Evolutionary conservation across 768 basidiomycete genomes (phyloP), one percentile per base, ranked within the genome.

Genomic region (Mycena metata): DNA sequence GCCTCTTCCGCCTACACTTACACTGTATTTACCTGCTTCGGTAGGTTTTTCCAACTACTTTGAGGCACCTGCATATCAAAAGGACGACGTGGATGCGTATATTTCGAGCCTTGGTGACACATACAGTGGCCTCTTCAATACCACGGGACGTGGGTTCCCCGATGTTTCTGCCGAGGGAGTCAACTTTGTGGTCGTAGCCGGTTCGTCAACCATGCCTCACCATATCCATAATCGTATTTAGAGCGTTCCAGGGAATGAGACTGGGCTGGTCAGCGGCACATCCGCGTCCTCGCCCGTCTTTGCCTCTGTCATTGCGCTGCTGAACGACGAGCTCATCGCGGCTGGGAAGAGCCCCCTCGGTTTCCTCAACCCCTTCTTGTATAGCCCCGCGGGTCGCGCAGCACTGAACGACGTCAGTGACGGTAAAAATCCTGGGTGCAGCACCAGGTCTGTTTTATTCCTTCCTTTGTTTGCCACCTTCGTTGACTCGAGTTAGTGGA

Each of bases 1-100:
- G 43, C 21, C 57, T 33, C 50, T 60, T 15, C 43, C 39, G 21
- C 70, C 23, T 51, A n/a, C n/a, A n/a, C n/a, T n/a, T n/a, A n/a
- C 17, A 35, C 7, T 19, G 39, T 60, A 60, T 62, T 67, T 26
- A 60, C n/a, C n/a, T 49, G 60, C 47, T 36, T 66, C 23, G 82
- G 83, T 65, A 46, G 82, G 82, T 64, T 83, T 83, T 71, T 79
- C 79, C 67, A 83, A 83, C 72, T 77, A 76, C 70, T 83, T 83
- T 64, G 56, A 72, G 13, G 64, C 75, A 5, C 82, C 82, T 19
- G 45, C 66, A 9, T 83, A 84, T 60, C 82, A 83, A 61, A 67
- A 75, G 61, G 54, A 30, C 0, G 76, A 69, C 24, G 81, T 82
- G 15, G 24, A 52, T 2, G 42, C 59, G n/a, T 83, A 78, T 59